Evolutionary conservation across 2,329 filamentous ascomycete species (phyloP), one percentile per base, ranked within the genome.

Genomic region (Colletotrichum eremochloae): DNA sequence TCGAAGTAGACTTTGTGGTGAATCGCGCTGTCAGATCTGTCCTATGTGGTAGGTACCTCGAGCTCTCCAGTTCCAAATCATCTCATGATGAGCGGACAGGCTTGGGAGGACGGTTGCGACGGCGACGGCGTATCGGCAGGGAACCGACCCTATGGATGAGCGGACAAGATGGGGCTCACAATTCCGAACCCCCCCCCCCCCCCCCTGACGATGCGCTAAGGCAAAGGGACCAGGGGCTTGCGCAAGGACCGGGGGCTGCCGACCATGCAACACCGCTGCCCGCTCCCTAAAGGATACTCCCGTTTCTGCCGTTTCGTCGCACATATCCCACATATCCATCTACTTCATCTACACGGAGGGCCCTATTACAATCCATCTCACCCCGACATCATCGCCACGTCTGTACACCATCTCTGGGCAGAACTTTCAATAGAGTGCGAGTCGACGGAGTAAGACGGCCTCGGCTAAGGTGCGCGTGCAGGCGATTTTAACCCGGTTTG

Each of bases 261-360:
- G 64, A 72, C 67, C 71, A 71, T 74, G 64, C 63, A 66, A 68
- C 73, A 53, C 67, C 71, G 63, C 73, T 71, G 71, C 73, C 71
- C 71, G 63, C 63, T 68, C 46, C 73, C 72, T 63, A 74, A 74
- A 68, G 73, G 73, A 67, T 74, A 74, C 67, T 74, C 71, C 73
- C 73, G 73, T 67, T 67, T 70, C 61, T 69, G 66, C 67, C 62
- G 57, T 74, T 67, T 71, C 58, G 63, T 71, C 53, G 66, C 68
- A 71, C 73, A 69, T 71, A 68, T 68, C 64, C 71, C 63, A 63
- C 68, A 72, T 72, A 71, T 68, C 68, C 63, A 69, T 74, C 61
- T 58, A 42, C 38, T 66, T 63, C 46, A 42, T 33, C 55, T 62
- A 72, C 60, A 55, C 69, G 53, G 67, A 69, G 46, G 65, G 65